Conservation (phyloP, 495 filamentous ascomycete genomes). For the Sordaria brevicollis region DNA sequence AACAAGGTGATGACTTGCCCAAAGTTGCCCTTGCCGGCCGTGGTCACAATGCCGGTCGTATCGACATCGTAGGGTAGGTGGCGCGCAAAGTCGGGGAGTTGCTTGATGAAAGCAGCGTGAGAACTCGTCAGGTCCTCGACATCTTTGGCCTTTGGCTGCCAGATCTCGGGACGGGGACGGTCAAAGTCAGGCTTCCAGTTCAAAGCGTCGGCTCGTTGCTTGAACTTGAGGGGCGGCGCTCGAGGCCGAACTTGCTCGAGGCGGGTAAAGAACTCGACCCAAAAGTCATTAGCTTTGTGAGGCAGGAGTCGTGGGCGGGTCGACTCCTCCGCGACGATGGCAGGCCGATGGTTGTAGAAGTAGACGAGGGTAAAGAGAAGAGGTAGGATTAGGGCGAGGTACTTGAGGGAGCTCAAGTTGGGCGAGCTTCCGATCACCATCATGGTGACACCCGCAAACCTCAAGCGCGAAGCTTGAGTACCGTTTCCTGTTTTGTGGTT, state of each 20-base stretch:
- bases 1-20: slow-evolving; percentile 34
- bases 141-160: neutral
- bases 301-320: neutral
- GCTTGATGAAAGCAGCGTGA: slow-evolving; percentile 34
- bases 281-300: slow-evolving; percentile 3
- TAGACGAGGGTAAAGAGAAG: slow-evolving; percentile 2
- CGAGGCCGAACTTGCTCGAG: slow-evolving; percentile 3
- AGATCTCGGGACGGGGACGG: neutral
- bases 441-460: neutral
- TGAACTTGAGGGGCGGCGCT: neutral
- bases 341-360: neutral
- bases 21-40: slow-evolving; percentile 19
- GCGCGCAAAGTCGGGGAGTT: slow-evolving; percentile 23
- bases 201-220: neutral
- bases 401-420: neutral
- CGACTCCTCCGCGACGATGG: neutral
- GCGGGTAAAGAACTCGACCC: slow-evolving; percentile 11
- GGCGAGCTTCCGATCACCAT: neutral
- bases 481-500: neutral
- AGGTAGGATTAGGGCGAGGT: neutral
- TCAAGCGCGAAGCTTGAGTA: neutral
- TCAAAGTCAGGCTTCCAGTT: slow-evolving; percentile 5
- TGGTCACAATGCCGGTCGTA: slow-evolving; percentile 46
- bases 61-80: slow-evolving; percentile 32
- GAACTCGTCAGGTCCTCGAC: neutral